Percentiles rank a stretch among this genome's conserved stretches.
These are phyloP conservation scores for Cyphellophora europaea DNA, from an alignment of 2,329 filamentous ascomycete genomes.

Conservation along the genomic window DNA sequence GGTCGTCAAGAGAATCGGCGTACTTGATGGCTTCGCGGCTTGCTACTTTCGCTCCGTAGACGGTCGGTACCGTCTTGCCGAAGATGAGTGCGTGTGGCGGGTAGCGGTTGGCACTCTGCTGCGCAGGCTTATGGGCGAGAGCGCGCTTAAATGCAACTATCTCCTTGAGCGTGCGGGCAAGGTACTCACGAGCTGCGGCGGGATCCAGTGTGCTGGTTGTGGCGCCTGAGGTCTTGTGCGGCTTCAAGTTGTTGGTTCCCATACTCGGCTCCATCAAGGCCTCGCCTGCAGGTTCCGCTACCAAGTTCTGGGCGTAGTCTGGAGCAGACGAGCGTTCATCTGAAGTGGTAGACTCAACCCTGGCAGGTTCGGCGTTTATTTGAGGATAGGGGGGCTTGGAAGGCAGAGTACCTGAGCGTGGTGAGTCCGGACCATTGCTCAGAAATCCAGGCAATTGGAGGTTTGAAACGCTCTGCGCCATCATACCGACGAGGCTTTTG, in stretches of 20 bases:
- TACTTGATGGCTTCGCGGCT: slow-evolving; percentile 65
- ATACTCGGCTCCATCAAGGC: not conserved
- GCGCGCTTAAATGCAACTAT: slow-evolving; percentile 69
- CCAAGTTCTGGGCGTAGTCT: not conserved
- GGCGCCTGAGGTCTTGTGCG: slow-evolving; percentile 26
- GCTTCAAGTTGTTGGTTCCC: not conserved
- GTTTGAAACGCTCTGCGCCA: not conserved
- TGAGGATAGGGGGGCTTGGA: too few relatives aligned
- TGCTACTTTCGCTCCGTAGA: slow-evolving; percentile 68
- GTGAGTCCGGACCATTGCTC: too few relatives aligned
- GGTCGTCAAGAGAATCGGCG: slow-evolving; percentile 72
- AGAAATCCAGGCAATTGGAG: too few relatives aligned
- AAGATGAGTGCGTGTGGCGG: slow-evolving; percentile 78
- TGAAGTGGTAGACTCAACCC: too few relatives aligned
- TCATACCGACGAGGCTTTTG: slow-evolving; percentile 31
- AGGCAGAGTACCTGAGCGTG: too few relatives aligned
- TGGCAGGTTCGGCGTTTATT: too few relatives aligned
- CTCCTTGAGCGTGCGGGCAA: slow-evolving; percentile 62
- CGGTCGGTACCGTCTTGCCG: slow-evolving; percentile 76
- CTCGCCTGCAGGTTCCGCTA: not conserved
- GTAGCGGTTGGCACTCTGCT: slow-evolving; percentile 61
- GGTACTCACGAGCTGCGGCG: slow-evolving; percentile 53
- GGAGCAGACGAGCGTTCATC: too few relatives aligned
- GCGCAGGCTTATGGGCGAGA: slow-evolving; percentile 51
- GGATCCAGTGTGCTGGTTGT: slow-evolving; percentile 41